phyloP scores from a whole-genome alignment of 2,329 filamentous ascomycete genomes.

The Phyllosticta citrichinensis region DNA sequence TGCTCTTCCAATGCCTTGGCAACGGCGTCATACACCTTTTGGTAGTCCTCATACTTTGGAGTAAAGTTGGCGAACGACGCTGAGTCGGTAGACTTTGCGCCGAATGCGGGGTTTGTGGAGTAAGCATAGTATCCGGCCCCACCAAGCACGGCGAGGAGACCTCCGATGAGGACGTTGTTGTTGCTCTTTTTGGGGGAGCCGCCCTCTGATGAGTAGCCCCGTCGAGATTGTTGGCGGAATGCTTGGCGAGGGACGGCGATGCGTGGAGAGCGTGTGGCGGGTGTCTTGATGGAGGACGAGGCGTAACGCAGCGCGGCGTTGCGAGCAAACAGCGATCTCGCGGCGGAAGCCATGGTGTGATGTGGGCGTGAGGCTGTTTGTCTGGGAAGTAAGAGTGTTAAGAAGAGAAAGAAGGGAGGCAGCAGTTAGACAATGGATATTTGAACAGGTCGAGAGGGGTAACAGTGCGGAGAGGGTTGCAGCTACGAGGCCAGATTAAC shows the following conservation, averaged over 20 bases:
- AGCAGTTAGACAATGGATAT: not conserved
- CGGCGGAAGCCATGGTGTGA: slow-evolving; percentile 7
- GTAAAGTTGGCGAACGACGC: slow-evolving; percentile 44
- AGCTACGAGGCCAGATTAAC: not conserved
- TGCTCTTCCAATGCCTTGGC: slow-evolving; percentile 73
- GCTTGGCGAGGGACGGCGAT: slow-evolving; percentile 32
- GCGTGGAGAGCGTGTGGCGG: slow-evolving; percentile 35
- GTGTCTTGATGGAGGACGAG: slow-evolving; percentile 43
- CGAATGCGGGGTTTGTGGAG: slow-evolving; percentile 20
- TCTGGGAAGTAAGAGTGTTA: not conserved
- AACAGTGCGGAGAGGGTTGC: not conserved
- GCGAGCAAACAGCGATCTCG: slow-evolving; percentile 7
- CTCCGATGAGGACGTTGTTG: slow-evolving; percentile 46
- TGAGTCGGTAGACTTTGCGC: not conserved
- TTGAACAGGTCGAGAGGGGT: not conserved
- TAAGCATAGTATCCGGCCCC: slow-evolving; percentile 60
- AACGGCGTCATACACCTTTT: slow-evolving; percentile 87
- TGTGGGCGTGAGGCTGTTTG: not conserved
- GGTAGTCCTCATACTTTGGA: slow-evolving; percentile 79
- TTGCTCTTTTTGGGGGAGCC: slow-evolving; percentile 18
- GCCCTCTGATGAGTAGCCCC: slow-evolving; percentile 55
- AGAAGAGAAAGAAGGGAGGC: not conserved
- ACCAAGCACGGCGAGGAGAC: slow-evolving; percentile 49
- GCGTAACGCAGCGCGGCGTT: slow-evolving; percentile 27
- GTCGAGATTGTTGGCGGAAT: slow-evolving; percentile 62